A percentile compares a stretch with the other conserved stretches of the same genome.
These are phyloP conservation scores for Erodium texanum DNA, from an alignment of 441 rosid genomes.

Conservation along the genomic window DNA sequence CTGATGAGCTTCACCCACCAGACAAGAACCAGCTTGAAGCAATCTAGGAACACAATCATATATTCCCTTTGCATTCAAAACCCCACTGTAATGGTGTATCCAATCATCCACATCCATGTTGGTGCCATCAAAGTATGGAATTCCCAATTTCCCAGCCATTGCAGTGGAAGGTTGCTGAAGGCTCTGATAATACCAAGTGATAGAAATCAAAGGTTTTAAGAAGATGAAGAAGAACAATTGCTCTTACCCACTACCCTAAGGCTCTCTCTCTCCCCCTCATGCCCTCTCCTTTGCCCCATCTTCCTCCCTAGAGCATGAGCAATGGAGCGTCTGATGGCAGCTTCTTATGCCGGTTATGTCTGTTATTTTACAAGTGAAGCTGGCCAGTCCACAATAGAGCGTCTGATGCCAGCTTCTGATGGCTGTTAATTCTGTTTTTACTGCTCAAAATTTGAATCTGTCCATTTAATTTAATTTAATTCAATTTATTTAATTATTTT, in stretches of 20 bases:
- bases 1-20: neutral
- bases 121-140: neutral
- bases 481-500: too few relatives aligned
- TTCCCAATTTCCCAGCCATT: neutral
- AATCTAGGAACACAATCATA: neutral
- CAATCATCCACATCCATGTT: neutral
- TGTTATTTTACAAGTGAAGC: too few relatives aligned
- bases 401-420: too few relatives aligned
- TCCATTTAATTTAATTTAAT: too few relatives aligned
- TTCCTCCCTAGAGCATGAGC: too few relatives aligned
- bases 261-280: neutral
- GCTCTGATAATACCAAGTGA: too few relatives aligned
- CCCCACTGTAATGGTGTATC: neutral
- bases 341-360: too few relatives aligned
- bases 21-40: neutral
- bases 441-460: too few relatives aligned
- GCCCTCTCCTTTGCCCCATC: too few relatives aligned
- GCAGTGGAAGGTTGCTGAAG: neutral
- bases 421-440: too few relatives aligned
- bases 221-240: neutral
- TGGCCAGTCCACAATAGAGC: too few relatives aligned
- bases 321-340: too few relatives aligned
- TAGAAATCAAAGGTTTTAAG: neutral
- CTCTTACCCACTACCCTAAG: neutral
- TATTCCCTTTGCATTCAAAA: neutral